A percentile compares a stretch with the other conserved stretches of the same genome.
These are phyloP conservation scores for Bacidia rubella DNA, from an alignment of 495 filamentous ascomycete species.

Conservation along the genomic window DNA sequence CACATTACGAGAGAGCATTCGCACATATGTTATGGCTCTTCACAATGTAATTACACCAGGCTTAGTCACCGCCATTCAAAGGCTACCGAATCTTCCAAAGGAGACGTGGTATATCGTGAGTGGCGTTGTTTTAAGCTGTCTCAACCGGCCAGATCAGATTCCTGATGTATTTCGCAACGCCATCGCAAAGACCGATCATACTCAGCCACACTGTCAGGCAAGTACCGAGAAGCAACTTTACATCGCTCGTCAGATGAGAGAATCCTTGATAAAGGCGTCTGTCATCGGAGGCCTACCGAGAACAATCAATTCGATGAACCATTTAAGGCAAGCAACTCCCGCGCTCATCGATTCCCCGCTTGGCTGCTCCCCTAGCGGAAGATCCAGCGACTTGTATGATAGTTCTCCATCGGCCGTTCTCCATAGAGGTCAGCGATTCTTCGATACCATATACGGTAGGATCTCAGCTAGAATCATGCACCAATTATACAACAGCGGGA, in stretches of 20 bases:
- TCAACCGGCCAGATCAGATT: conserved; percentile 43
- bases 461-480: conserved; percentile 37
- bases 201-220: conserved; percentile 2
- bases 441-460: conserved; percentile 39
- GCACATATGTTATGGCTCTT: too few species aligned
- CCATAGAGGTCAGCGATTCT: conserved; percentile 35
- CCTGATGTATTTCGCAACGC: conserved; percentile 33
- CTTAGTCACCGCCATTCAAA: neutral
- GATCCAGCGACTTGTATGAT: conserved; percentile 25
- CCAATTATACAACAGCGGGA: conserved; percentile 39
- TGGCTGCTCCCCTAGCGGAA: conserved; percentile 28
- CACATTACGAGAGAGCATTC: too few species aligned
- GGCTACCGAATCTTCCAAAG: conserved; percentile 23
- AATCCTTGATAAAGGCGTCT: conserved; percentile 38
- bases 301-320: conserved; percentile 39
- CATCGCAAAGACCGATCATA: conserved; percentile 20
- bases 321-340: conserved; percentile 35
- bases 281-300: conserved; percentile 40
- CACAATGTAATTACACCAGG: neutral
- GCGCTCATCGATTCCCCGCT: conserved; percentile 33
- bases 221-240: conserved; percentile 26
- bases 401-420: conserved; percentile 28
- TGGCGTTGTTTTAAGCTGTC: conserved; percentile 33
- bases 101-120: conserved; percentile 41
- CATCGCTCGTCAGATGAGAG: conserved; percentile 37